Percentiles rank a stretch among this genome's conserved stretches.
phyloP scores from a whole-genome alignment of 176 grass and related monocot genomes.

The Puccinellia tenuiflora region DNA sequence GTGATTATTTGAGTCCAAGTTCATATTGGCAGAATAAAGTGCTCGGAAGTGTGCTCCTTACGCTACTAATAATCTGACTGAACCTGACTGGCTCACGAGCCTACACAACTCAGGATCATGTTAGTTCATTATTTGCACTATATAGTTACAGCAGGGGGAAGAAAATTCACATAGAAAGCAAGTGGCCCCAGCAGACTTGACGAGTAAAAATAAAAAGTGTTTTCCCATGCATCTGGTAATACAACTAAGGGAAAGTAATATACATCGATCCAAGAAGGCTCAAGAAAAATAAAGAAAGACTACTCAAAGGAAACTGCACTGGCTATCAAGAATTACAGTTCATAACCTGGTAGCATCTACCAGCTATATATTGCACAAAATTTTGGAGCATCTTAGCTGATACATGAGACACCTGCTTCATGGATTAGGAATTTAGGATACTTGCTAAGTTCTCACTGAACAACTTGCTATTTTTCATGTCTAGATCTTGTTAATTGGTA shows the following conservation, averaged over 20 bases:
- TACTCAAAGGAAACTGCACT: constrained; percentile 23
- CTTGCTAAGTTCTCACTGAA: not conserved
- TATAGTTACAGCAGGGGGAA: not conserved
- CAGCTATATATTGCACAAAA: constrained; percentile 42
- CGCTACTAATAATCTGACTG: not conserved
- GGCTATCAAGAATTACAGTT: constrained; percentile 1
- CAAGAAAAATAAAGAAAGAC: constrained; percentile 5
- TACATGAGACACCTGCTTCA: constrained; percentile 2
- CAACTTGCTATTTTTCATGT: constrained; percentile 17
- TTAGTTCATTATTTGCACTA: not conserved
- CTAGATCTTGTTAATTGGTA: constrained; percentile 11
- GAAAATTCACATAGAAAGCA: not conserved
- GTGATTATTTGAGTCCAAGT: not conserved
- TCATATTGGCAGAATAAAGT: not conserved
- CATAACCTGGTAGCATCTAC: constrained; percentile 22
- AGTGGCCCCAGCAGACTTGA: not conserved
- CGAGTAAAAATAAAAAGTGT: not conserved
- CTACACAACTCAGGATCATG: not conserved
- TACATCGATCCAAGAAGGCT: constrained; percentile 25
- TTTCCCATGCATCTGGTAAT: not conserved
- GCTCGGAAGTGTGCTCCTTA: not conserved
- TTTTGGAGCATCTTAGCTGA: constrained; percentile 20
- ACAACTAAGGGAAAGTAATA: not conserved
- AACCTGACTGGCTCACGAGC: not conserved
- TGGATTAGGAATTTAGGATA: constrained; percentile 25